Evolutionary conservation across 352 stramenopile species (phyloP).

Genomic region (Phytophthora agathidicida): DNA sequence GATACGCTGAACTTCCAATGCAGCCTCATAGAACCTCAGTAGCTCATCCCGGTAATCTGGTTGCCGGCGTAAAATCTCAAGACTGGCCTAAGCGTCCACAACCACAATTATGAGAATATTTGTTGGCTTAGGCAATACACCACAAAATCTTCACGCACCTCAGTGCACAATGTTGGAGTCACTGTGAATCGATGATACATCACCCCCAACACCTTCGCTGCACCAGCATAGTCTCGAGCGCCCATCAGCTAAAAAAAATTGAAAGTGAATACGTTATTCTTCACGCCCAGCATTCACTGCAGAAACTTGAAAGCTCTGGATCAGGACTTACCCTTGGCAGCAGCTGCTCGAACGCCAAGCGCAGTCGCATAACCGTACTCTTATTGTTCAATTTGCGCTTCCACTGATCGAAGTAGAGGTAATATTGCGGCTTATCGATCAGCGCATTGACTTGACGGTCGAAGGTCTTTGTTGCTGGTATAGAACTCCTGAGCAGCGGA

Average conservation of each 20-base stretch:
- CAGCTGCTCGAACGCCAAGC: constrained; percentile 50
- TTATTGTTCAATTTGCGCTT: constrained; percentile 36
- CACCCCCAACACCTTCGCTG: constrained; percentile 64
- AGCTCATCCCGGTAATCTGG: constrained; percentile 58
- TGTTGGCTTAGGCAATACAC: background rate
- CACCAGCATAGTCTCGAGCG: constrained; percentile 72
- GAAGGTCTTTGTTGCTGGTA: constrained; percentile 28
- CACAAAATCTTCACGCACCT: constrained; percentile 38
- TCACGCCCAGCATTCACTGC: background rate
- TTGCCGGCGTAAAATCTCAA: constrained; percentile 76
- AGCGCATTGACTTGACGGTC: constrained; percentile 51
- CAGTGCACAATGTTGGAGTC: constrained; percentile 61
- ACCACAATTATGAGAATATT: constrained; percentile 2
- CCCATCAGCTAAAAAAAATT: constrained; percentile 57
- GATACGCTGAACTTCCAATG: constrained; percentile 45
- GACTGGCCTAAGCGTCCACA: constrained; percentile 51
- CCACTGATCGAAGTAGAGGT: constrained; percentile 66
- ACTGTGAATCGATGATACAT: constrained; percentile 75
- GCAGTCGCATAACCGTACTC: constrained; percentile 41
- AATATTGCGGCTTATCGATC: constrained; percentile 9
- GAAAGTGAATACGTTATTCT: background rate
- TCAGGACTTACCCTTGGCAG: constrained; percentile 45
- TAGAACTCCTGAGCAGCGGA: constrained; percentile 31
- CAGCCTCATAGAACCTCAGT: constrained; percentile 59
- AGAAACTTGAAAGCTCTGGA: no score